Conservation (phyloP, 352 stramenopile genomes). For the Globisporangium polare region DNA sequence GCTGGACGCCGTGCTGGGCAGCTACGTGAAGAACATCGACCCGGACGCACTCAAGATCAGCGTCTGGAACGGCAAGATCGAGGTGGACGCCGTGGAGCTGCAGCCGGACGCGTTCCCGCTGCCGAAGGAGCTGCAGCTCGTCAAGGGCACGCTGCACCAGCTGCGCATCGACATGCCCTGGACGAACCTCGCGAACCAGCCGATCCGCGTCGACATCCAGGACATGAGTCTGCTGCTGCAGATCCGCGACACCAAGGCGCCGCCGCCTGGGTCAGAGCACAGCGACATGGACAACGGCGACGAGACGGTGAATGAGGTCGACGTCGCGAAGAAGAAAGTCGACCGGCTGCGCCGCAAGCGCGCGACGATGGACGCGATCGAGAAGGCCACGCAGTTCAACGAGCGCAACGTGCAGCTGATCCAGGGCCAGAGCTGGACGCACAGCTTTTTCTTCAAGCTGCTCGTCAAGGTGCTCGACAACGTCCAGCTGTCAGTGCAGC, state of each 20-base stretch:
- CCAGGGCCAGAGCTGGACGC: constrained; percentile 40
- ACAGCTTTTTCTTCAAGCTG: constrained; percentile 78
- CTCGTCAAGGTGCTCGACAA: constrained; percentile 82
- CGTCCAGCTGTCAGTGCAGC: constrained; percentile 76
- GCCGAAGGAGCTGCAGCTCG: constrained; percentile 57
- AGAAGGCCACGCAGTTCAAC: constrained; percentile 68
- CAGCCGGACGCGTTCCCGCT: constrained; percentile 68
- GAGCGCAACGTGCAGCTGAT: constrained; percentile 30
- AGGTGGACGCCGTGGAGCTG: constrained; percentile 78
- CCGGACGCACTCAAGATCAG: constrained; percentile 80
- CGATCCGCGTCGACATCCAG: constrained; percentile 74
- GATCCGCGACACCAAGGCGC: constrained; percentile 32
- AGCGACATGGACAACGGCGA: constrained; percentile 8
- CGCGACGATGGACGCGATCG: constrained; percentile 69
- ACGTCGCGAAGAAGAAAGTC: constrained; percentile 20
- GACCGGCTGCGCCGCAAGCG: constrained; percentile 68
- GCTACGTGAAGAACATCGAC: constrained; percentile 87
- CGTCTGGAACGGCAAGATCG: constrained; percentile 84
- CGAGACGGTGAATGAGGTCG: background rate
- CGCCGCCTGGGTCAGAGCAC: constrained; percentile 5
- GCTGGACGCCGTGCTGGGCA: constrained; percentile 77
- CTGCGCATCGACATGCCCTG: constrained; percentile 74
- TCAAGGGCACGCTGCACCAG: constrained; percentile 74
- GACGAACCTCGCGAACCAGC: constrained; percentile 67
- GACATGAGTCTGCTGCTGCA: constrained; percentile 71